These are phyloP conservation scores for Ormosia semicastrata DNA, from an alignment of 306 rosid species.

Conservation along the genomic window DNA sequence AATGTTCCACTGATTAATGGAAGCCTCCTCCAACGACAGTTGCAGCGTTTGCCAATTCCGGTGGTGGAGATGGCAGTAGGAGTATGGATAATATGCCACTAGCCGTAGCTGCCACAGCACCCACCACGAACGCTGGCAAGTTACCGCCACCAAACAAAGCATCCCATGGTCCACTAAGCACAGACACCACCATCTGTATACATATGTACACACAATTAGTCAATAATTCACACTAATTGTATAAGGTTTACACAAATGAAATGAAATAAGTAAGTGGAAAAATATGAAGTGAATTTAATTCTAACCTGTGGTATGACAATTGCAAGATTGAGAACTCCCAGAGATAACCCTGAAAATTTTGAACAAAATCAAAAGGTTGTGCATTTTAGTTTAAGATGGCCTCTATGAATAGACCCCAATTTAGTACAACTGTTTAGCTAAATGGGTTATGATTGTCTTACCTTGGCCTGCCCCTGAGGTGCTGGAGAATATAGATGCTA, in stretches of 20 bases:
- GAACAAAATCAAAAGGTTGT: not conserved
- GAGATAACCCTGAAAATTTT: conserved; percentile 62
- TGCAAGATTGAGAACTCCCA: conserved; percentile 77
- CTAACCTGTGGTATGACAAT: conserved; percentile 76
- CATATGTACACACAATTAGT: not conserved
- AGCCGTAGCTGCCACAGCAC: conserved; percentile 53
- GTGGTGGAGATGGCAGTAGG: conserved; percentile 70
- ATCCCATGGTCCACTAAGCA: conserved; percentile 76
- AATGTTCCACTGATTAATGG: conserved; percentile 36
- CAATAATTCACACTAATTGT: not conserved
- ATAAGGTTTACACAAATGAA: not conserved
- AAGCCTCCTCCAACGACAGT: conserved; percentile 27
- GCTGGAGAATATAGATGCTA: conserved; percentile 79
- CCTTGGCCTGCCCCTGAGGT: conserved; percentile 89
- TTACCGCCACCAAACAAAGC: conserved; percentile 79
- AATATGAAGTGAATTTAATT: not conserved
- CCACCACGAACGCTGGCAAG: conserved; percentile 84
- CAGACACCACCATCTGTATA: conserved; percentile 67
- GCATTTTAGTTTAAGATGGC: not conserved
- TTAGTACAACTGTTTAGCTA: not conserved
- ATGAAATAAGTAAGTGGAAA: not conserved
- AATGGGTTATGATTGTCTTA: conserved; percentile 1
- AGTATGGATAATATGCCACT: conserved; percentile 63
- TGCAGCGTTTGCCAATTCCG: conserved; percentile 43
- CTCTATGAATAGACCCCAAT: not conserved